Evolutionary conservation across 768 basidiomycete genomes (phyloP).

Genomic region (Clavaria fumosa): DNA sequence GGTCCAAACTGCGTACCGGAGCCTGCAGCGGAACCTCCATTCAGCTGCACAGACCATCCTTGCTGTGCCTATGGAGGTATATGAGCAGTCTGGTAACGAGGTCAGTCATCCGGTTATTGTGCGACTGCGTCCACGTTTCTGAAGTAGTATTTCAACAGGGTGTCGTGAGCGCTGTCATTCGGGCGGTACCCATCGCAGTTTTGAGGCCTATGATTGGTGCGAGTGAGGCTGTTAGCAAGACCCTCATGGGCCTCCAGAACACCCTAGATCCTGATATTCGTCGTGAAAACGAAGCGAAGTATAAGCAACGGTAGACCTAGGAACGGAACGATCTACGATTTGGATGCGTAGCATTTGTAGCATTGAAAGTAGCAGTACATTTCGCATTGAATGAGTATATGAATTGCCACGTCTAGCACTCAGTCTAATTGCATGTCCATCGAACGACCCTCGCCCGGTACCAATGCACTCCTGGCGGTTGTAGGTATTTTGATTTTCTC

Average conservation of each 20-base stretch:
- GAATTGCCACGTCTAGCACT: slow-evolving; percentile 11
- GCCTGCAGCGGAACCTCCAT: slow-evolving; percentile 71
- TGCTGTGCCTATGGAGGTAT: slow-evolving; percentile 98
- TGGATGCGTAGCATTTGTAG: slow-evolving; percentile 10
- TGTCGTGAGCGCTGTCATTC: slow-evolving; percentile 82
- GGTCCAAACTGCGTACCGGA: slow-evolving; percentile 81
- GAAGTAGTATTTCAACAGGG: slow-evolving; percentile 39
- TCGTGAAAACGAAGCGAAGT: slow-evolving; percentile 82
- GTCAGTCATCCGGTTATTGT: slow-evolving; percentile 25
- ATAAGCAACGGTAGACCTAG: slow-evolving; percentile 51
- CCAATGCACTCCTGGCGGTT: slow-evolving; percentile 55
- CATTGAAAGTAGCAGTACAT: slow-evolving; percentile 9
- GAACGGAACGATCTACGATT: not conserved
- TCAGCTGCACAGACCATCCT: slow-evolving; percentile 97
- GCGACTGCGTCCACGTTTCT: slow-evolving; percentile 1
- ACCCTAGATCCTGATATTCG: slow-evolving; percentile 76
- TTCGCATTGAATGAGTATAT: slow-evolving; percentile 1
- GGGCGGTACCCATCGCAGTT: slow-evolving; percentile 95
- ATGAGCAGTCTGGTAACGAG: slow-evolving; percentile 86
- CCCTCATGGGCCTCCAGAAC: slow-evolving; percentile 85
- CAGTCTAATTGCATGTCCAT: slow-evolving; percentile 89
- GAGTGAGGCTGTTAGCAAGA: slow-evolving; percentile 92
- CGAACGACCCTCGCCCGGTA: slow-evolving; percentile 69
- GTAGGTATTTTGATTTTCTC: slow-evolving; percentile 67
- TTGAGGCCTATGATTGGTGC: slow-evolving; percentile 98